Evolutionary conservation across 208 protist genomes (phyloP).

Genomic region (Tritrichomonas musculus): DNA sequence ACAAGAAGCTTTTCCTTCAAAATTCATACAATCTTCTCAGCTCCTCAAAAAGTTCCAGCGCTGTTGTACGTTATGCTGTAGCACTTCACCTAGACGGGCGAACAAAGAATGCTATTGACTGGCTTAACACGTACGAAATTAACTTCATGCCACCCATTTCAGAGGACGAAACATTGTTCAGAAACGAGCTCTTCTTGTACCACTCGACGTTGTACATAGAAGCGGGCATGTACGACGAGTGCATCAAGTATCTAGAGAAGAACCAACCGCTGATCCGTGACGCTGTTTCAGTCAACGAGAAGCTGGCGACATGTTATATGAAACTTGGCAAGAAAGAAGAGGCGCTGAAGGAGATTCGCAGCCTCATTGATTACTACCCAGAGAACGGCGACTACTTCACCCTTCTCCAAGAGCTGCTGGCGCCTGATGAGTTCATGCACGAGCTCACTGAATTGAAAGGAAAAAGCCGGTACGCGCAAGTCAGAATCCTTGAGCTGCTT

Average conservation of each 20-base stretch:
- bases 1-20: neutral
- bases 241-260: neutral
- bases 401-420: neutral
- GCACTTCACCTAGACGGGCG: neutral
- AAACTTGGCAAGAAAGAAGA: neutral
- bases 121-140: neutral
- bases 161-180: neutral
- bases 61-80: neutral
- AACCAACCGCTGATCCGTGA: neutral
- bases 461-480: neutral
- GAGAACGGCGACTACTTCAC: slow-evolving; percentile 3
- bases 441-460: neutral
- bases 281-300: neutral
- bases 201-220: neutral
- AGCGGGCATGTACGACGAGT: neutral
- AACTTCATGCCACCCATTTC: neutral
- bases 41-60: too few species aligned
- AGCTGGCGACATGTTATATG: neutral
- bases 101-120: neutral
- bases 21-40: neutral
- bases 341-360: neutral
- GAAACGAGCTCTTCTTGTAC: neutral
- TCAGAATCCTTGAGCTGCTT: slow-evolving; percentile 5
- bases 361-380: neutral
- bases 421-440: neutral